Percentiles rank a stretch among this genome's conserved stretches.
These are phyloP conservation scores for Fusarium denticulatum DNA, from an alignment of 2,329 filamentous ascomycete species.

Conservation along the genomic window DNA sequence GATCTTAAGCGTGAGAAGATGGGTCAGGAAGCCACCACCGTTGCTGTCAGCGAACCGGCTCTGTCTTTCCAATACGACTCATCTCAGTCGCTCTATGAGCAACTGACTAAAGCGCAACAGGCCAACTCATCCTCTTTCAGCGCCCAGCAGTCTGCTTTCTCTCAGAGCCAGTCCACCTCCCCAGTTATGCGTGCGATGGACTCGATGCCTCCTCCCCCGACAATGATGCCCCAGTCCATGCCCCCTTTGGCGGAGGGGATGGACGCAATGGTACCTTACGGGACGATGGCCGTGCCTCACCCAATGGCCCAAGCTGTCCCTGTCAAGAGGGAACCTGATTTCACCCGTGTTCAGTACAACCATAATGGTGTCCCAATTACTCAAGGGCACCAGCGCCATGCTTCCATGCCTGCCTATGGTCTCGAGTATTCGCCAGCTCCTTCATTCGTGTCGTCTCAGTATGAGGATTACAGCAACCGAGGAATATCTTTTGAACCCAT, in stretches of 20 bases:
- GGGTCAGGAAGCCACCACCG: slow-evolving; percentile 96
- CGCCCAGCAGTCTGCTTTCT: slow-evolving; percentile 76
- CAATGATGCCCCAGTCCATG: slow-evolving; percentile 74
- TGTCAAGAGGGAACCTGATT: slow-evolving; percentile 91
- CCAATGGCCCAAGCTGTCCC: slow-evolving; percentile 72
- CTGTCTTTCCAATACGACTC: slow-evolving; percentile 99
- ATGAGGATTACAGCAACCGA: slow-evolving; percentile 96
- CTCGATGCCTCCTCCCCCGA: slow-evolving; percentile 91
- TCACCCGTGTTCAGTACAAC: slow-evolving; percentile 84
- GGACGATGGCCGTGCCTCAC: slow-evolving; percentile 75
- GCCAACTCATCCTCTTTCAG: slow-evolving; percentile 97
- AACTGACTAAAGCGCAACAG: slow-evolving; percentile 99
- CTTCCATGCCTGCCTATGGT: slow-evolving; percentile 95
- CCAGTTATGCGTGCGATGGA: slow-evolving; percentile 91
- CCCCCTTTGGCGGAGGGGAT: slow-evolving; percentile 69
- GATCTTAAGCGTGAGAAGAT: slow-evolving; percentile 99
- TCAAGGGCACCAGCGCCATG: slow-evolving; percentile 88
- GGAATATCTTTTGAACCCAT: slow-evolving; percentile 97
- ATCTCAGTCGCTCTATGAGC: slow-evolving; percentile 98
- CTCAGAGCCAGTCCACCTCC: slow-evolving; percentile 83
- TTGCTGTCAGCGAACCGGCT: slow-evolving; percentile 95
- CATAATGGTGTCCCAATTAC: slow-evolving; percentile 88
- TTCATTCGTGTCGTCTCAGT: slow-evolving; percentile 98
- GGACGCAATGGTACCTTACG: slow-evolving; percentile 78
- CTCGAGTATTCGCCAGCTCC: slow-evolving; percentile 98